Evolutionary conservation across 805 yeast genomes (phyloP).

Genomic region (Kuraishia hungarica): DNA sequence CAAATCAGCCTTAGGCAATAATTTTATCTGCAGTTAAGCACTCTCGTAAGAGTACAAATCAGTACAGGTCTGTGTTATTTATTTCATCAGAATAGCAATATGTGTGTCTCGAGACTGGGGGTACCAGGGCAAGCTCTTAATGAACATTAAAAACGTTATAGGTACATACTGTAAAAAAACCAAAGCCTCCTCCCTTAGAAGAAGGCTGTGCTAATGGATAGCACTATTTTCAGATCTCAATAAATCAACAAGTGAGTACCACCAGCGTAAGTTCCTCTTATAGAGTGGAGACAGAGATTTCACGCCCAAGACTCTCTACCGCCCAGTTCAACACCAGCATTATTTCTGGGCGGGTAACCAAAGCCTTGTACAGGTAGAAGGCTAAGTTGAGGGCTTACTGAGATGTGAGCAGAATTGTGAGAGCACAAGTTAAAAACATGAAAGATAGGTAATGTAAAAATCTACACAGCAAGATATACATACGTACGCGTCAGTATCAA

Average conservation of each 20-base stretch:
- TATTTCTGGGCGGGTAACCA: background rate
- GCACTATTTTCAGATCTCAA: background rate
- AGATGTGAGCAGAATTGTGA: too few species aligned
- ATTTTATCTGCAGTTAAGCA: constrained; percentile 23
- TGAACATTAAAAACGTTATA: background rate
- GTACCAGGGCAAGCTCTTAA: background rate
- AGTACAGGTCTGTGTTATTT: constrained; percentile 56
- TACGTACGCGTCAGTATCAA: too few species aligned
- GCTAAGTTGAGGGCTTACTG: too few species aligned
- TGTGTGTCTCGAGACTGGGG: too few species aligned
- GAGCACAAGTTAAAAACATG: too few species aligned
- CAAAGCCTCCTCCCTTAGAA: background rate
- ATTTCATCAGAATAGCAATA: constrained; percentile 26
- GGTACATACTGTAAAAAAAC: background rate
- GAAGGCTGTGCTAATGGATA: background rate
- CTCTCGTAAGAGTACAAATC: constrained; percentile 18
- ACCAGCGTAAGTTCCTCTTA: background rate
- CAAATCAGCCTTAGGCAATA: constrained; percentile 23
- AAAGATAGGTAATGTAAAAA: too few species aligned
- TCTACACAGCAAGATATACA: too few species aligned
- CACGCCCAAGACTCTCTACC: background rate
- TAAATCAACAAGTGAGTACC: background rate
- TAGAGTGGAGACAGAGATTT: background rate
- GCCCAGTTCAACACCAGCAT: background rate
- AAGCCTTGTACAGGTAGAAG: too few species aligned